These are phyloP conservation scores for Thozetella sp. DNA, from an alignment of 495 filamentous ascomycete genomes.

Conservation along the genomic window DNA sequence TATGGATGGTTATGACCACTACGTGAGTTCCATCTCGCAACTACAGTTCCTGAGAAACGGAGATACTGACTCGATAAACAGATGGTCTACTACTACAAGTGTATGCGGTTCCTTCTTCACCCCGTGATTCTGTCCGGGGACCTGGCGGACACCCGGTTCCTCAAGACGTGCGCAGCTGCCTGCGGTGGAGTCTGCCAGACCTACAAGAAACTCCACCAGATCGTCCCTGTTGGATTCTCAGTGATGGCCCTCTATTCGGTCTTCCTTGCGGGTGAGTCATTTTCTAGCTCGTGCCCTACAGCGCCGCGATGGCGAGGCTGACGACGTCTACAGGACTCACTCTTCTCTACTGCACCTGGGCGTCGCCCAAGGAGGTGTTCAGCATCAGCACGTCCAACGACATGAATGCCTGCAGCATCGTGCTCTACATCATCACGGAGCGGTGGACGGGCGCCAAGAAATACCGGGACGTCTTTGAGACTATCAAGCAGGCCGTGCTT, in stretches of 20 bases:
- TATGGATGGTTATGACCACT: slow-evolving; percentile 1
- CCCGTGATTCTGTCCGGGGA: not conserved
- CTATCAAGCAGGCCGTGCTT: not conserved
- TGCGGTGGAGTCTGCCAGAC: slow-evolving; percentile 1
- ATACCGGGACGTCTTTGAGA: slow-evolving; percentile 1
- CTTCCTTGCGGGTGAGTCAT: not conserved
- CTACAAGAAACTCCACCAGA: slow-evolving; percentile 1
- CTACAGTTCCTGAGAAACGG: not conserved
- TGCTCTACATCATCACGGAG: slow-evolving; percentile 2
- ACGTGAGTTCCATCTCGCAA: not conserved
- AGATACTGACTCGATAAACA: too few relatives aligned
- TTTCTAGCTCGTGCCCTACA: not conserved
- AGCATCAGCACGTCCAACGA: slow-evolving; percentile 1
- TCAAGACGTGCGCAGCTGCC: not conserved
- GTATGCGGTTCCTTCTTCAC: not conserved
- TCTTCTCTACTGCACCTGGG: slow-evolving; percentile 1
- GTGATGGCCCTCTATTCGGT: slow-evolving; percentile 1
- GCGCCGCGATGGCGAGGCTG: not conserved
- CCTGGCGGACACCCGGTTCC: not conserved
- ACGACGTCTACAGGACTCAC: not conserved
- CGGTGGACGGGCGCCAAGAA: slow-evolving; percentile 1
- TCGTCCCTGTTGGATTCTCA: not conserved
- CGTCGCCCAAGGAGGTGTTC: not conserved
- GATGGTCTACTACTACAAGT: slow-evolving; percentile 3
- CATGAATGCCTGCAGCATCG: slow-evolving; percentile 1